Evolutionary conservation across 2,329 filamentous ascomycete genomes (phyloP).

Genomic region (Biscogniauxia mediterranea): DNA sequence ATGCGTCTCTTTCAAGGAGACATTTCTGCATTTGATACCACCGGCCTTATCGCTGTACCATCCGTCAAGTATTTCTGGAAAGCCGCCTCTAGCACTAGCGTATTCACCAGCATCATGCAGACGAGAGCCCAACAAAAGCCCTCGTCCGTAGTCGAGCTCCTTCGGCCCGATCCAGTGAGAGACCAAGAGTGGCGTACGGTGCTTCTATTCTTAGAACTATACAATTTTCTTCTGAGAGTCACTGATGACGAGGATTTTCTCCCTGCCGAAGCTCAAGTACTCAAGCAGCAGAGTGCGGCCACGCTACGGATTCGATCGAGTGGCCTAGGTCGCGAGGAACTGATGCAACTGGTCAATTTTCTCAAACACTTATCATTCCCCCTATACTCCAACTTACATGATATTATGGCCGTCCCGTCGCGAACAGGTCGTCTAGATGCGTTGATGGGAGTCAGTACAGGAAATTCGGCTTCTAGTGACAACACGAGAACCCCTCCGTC

Average conservation of each 20-base stretch:
- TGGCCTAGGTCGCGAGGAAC: slow-evolving; percentile 67
- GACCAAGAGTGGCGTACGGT: slow-evolving; percentile 83
- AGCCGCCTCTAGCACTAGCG: slow-evolving; percentile 45
- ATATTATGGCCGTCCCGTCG: slow-evolving; percentile 43
- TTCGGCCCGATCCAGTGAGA: slow-evolving; percentile 35
- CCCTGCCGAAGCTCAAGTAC: slow-evolving; percentile 48
- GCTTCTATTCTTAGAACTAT: slow-evolving; percentile 88
- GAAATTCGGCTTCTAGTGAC: slow-evolving; percentile 7
- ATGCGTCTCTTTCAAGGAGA: slow-evolving; percentile 89
- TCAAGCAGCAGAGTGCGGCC: slow-evolving; percentile 37
- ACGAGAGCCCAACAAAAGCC: slow-evolving; percentile 30
- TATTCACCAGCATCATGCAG: slow-evolving; percentile 37
- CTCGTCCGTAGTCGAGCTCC: slow-evolving; percentile 23
- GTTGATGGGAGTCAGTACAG: slow-evolving; percentile 19
- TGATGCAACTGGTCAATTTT: slow-evolving; percentile 75
- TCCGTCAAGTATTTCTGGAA: slow-evolving; percentile 86
- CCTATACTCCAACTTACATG: slow-evolving; percentile 78
- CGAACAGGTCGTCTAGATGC: slow-evolving; percentile 20
- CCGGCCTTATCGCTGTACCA: slow-evolving; percentile 48
- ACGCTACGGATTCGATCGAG: slow-evolving; percentile 56
- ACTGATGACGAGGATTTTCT: slow-evolving; percentile 98
- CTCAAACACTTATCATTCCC: slow-evolving; percentile 89
- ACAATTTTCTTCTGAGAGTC: slow-evolving; percentile 86
- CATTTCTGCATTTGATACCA: slow-evolving; percentile 41
- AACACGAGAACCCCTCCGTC: slow-evolving; percentile 13